These are phyloP conservation scores for Scedosporium boydii DNA, from an alignment of 2,329 filamentous ascomycete genomes.

Conservation along the genomic window DNA sequence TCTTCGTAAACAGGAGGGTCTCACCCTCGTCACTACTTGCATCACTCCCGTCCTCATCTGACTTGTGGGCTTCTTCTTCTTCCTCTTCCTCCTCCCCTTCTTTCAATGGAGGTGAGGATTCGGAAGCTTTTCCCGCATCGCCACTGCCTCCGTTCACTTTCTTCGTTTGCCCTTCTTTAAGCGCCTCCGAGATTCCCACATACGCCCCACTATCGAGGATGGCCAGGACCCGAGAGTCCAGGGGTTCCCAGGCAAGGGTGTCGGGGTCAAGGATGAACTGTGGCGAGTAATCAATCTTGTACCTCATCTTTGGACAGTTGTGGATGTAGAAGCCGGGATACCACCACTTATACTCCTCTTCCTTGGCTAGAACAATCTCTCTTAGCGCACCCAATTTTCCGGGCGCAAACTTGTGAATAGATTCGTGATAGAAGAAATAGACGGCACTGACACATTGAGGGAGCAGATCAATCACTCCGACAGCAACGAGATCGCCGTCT, in stretches of 20 bases:
- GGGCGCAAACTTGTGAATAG: slow-evolving; percentile 58
- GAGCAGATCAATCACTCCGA: slow-evolving; percentile 68
- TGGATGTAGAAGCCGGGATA: slow-evolving; percentile 80
- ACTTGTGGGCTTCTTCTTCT: slow-evolving; percentile 5
- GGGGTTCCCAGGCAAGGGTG: slow-evolving; percentile 49
- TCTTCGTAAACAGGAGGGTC: slow-evolving; percentile 43
- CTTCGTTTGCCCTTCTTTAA: neutral
- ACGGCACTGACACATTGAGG: slow-evolving; percentile 72
- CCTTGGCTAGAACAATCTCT: slow-evolving; percentile 61
- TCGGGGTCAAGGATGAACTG: slow-evolving; percentile 66
- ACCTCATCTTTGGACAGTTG: slow-evolving; percentile 71
- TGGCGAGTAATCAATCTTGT: slow-evolving; percentile 72
- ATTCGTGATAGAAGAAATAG: slow-evolving; percentile 74
- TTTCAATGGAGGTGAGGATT: slow-evolving; percentile 8
- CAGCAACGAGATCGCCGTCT: slow-evolving; percentile 64
- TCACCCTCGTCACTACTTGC: slow-evolving; percentile 8
- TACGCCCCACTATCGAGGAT: slow-evolving; percentile 48
- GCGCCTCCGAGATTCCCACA: slow-evolving; percentile 30
- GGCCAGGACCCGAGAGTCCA: slow-evolving; percentile 41
- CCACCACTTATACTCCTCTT: slow-evolving; percentile 65
- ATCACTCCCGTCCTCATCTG: neutral
- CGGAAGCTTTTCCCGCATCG: slow-evolving; percentile 19
- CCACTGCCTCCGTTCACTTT: neutral
- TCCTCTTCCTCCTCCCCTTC: slow-evolving; percentile 13
- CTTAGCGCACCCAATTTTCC: slow-evolving; percentile 68